Evolutionary conservation across 2,329 filamentous ascomycete genomes (phyloP).

Genomic region (Pestalotiopsis sp.): DNA sequence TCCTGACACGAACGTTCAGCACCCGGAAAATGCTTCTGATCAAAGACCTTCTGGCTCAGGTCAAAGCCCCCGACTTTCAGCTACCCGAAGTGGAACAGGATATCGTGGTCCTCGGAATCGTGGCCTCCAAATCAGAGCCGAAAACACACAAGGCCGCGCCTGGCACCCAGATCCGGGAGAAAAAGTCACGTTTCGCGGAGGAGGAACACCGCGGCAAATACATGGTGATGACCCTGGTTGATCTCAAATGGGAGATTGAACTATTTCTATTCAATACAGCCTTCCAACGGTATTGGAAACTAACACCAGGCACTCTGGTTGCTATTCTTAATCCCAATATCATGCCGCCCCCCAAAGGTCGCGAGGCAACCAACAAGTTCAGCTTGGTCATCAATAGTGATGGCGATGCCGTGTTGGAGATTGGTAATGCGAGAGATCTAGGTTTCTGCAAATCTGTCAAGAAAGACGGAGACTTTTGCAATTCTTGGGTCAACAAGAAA

Average conservation of each 20-base stretch:
- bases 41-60: slow-evolving; percentile 76
- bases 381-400: slow-evolving; percentile 83
- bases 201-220: slow-evolving; percentile 75
- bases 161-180: slow-evolving; percentile 45
- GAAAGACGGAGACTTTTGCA: slow-evolving; percentile 82
- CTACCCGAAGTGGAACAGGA: slow-evolving; percentile 84
- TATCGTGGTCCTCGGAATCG: slow-evolving; percentile 84
- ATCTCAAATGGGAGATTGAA: slow-evolving; percentile 88
- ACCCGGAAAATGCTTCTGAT: slow-evolving; percentile 78
- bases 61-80: slow-evolving; percentile 83
- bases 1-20: slow-evolving; percentile 76
- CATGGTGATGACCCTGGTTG: slow-evolving; percentile 87
- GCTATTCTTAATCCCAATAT: slow-evolving; percentile 91
- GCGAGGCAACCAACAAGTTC: slow-evolving; percentile 80
- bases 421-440: slow-evolving; percentile 82
- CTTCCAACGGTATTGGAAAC: slow-evolving; percentile 91
- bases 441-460: slow-evolving; percentile 85
- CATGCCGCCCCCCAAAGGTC: slow-evolving; percentile 80
- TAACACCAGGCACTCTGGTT: slow-evolving; percentile 87
- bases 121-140: slow-evolving; percentile 87
- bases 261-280: slow-evolving; percentile 90
- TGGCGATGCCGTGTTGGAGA: slow-evolving; percentile 86
- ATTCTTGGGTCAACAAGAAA: slow-evolving; percentile 82
- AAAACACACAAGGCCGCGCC: slow-evolving; percentile 55
- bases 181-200: slow-evolving; percentile 36